These are phyloP conservation scores for Capillidium heterosporum DNA, from an alignment of 371 early-diverging fungal genomes.

Conservation along the genomic window DNA sequence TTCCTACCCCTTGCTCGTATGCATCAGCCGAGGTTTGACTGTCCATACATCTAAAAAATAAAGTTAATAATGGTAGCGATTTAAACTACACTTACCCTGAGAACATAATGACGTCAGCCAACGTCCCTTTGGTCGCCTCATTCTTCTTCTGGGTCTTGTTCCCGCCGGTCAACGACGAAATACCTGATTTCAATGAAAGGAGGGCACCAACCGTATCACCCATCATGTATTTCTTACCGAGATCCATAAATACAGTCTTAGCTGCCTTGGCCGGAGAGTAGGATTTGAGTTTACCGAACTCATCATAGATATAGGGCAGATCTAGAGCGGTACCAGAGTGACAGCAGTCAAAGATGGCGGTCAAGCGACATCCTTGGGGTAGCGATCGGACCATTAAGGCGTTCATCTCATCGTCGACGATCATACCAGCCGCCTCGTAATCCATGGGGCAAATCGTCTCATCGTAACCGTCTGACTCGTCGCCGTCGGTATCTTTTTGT, in stretches of 20 bases:
- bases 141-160: constrained; percentile 19
- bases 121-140: constrained; percentile 28
- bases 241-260: constrained; percentile 21
- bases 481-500: constrained; percentile 42
- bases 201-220: constrained; percentile 30
- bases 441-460: constrained; percentile 80
- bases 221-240: constrained; percentile 28
- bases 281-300: constrained; percentile 39
- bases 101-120: constrained; percentile 72
- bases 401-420: constrained; percentile 76
- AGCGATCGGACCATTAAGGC: constrained; percentile 57
- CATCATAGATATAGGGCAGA: constrained; percentile 69
- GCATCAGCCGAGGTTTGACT: constrained; percentile 80
- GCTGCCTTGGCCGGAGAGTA: constrained; percentile 32
- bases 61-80: not conserved
- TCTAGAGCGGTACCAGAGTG: constrained; percentile 80
- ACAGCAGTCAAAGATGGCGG: constrained; percentile 75
- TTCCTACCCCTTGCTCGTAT: constrained; percentile 29
- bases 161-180: constrained; percentile 20
- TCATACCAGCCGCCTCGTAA: constrained; percentile 49
- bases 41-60: constrained; percentile 55
- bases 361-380: constrained; percentile 70
- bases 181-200: constrained; percentile 22
- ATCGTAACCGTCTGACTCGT: constrained; percentile 71
- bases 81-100: constrained; percentile 11